These are phyloP conservation scores for Rubroboletus satanas DNA, from an alignment of 768 basidiomycete genomes.

Conservation along the genomic window DNA sequence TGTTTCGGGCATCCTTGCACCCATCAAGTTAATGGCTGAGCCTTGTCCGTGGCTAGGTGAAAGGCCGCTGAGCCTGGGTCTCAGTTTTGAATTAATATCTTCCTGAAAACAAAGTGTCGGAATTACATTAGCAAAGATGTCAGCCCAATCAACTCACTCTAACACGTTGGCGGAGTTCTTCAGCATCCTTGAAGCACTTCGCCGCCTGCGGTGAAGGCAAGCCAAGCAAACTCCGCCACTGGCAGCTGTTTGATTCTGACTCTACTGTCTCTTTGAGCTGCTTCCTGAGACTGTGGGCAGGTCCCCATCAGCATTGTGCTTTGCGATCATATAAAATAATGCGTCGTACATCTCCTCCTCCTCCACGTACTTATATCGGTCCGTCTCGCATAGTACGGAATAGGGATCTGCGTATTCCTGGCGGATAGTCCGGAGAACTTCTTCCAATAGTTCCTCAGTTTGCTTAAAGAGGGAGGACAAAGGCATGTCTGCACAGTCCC, in stretches of 20 bases:
- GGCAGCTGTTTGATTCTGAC: background rate
- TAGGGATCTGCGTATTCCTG: background rate
- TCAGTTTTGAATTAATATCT: background rate
- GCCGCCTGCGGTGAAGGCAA: constrained; percentile 4
- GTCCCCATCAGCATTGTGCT: background rate
- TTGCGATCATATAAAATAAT: background rate
- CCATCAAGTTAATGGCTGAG: background rate
- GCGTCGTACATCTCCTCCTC: constrained; percentile 6
- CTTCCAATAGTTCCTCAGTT: background rate
- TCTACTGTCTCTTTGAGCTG: background rate
- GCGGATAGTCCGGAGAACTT: background rate
- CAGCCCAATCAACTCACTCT: background rate
- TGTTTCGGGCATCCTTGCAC: background rate
- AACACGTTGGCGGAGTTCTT: constrained; percentile 3
- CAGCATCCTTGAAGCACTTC: constrained; percentile 1
- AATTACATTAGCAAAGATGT: background rate
- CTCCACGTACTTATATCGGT: background rate
- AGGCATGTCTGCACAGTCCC: background rate
- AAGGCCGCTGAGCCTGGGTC: background rate
- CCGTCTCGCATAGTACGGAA: constrained; percentile 2
- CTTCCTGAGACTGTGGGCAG: constrained; percentile 5
- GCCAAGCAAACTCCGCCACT: constrained; percentile 1
- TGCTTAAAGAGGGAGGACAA: background rate
- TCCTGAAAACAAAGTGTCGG: background rate
- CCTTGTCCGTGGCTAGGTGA: background rate